Percentiles rank a stretch among this genome's conserved stretches.
phyloP scores from a whole-genome alignment of 2,329 filamentous ascomycete genomes.

The Annulohypoxylon truncatum region DNA sequence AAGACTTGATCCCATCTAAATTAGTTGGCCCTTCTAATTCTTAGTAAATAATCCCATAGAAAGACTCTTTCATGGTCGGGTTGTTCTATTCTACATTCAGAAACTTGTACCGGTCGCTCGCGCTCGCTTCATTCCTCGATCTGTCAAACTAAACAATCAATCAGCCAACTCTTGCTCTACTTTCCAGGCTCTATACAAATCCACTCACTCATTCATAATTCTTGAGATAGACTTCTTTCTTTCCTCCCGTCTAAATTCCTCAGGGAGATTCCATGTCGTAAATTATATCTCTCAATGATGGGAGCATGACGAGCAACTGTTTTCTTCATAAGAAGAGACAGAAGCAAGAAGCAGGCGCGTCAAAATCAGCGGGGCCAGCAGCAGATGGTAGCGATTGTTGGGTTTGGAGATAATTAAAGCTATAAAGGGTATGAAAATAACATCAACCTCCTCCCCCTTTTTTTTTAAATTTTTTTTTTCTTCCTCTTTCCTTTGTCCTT shows the following conservation, averaged over 20 bases:
- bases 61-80: constrained; percentile 14
- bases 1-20: constrained; percentile 18
- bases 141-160: constrained; percentile 23
- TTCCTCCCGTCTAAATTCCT: constrained; percentile 20
- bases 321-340: constrained; percentile 42
- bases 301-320: constrained; percentile 46
- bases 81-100: constrained; percentile 19
- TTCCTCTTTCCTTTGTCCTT: constrained; percentile 18
- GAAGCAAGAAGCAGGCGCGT: constrained; percentile 37
- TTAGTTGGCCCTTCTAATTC: constrained; percentile 18
- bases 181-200: constrained; percentile 7
- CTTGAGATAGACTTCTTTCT: constrained; percentile 38
- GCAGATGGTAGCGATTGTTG: constrained; percentile 33
- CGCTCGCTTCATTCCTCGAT: constrained; percentile 27
- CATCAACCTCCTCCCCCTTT: constrained; percentile 39
- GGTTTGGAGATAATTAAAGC: constrained; percentile 34
- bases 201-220: constrained; percentile 25
- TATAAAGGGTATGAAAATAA: constrained; percentile 50
- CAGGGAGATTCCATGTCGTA: constrained; percentile 43
- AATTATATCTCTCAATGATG: constrained; percentile 49
- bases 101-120: constrained; percentile 28
- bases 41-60: constrained; percentile 32
- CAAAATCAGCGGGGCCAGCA: constrained; percentile 37
- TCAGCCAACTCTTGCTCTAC: constrained; percentile 16
- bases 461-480: constrained; percentile 16